Conservation (phyloP, 1,139 yeast genomes). For the Magnusiomyces tetraspermus region DNA sequence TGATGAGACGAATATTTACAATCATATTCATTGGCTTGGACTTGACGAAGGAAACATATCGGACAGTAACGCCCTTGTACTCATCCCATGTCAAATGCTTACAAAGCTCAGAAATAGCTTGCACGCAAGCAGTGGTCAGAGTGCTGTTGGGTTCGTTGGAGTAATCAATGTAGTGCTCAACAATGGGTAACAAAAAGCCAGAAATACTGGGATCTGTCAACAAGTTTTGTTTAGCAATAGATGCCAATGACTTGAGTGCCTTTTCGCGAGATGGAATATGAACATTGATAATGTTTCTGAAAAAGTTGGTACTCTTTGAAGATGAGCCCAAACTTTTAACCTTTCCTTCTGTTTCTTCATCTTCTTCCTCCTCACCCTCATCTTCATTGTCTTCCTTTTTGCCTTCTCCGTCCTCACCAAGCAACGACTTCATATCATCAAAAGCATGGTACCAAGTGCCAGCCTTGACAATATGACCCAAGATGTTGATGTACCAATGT, state of each 20-base stretch:
- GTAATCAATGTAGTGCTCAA: constrained; percentile 57
- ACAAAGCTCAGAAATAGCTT: constrained; percentile 52
- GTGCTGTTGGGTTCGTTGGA: constrained; percentile 56
- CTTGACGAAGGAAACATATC: constrained; percentile 54
- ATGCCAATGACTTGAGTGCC: constrained; percentile 57
- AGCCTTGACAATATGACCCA: constrained; percentile 52
- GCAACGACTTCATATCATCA: constrained; percentile 56
- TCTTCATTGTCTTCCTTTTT: constrained; percentile 29
- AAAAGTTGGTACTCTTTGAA: constrained; percentile 43
- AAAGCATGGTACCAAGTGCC: constrained; percentile 25
- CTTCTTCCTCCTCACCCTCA: constrained; percentile 52
- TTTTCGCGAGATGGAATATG: constrained; percentile 81
- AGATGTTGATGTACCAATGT: constrained; percentile 56
- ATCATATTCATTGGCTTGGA: constrained; percentile 46
- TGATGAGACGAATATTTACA: constrained; percentile 53
- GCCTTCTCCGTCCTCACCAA: constrained; percentile 41
- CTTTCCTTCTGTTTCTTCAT: constrained; percentile 23
- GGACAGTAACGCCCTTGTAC: constrained; percentile 60
- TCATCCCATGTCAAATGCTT: constrained; percentile 68
- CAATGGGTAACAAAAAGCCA: constrained; percentile 72
- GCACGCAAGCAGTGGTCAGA: constrained; percentile 63
- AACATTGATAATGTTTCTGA: constrained; percentile 69
- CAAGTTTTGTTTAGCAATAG: constrained; percentile 29
- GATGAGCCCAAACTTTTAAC: neutral
- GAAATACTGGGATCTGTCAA: constrained; percentile 56